Conservation (phyloP, 2,329 filamentous ascomycete species). For the Phialocephala subalpina region DNA sequence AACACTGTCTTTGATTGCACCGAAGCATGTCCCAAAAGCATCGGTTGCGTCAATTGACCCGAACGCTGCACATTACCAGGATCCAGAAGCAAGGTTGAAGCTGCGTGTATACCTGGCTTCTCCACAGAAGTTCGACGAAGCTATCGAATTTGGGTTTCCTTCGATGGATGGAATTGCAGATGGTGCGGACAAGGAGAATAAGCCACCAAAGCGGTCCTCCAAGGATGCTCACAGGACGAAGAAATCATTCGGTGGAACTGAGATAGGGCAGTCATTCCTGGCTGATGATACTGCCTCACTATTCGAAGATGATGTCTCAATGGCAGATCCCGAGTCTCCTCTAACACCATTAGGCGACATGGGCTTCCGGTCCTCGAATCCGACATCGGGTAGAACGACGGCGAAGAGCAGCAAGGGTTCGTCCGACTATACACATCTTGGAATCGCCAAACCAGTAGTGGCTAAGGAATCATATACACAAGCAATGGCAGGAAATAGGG, state of each 20-base stretch:
- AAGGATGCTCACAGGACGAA: constrained; percentile 35
- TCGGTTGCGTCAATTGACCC: constrained; percentile 68
- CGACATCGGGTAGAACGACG: constrained; percentile 30
- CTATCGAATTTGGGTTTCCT: constrained; percentile 92
- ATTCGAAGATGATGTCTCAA: constrained; percentile 62
- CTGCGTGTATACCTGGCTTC: constrained; percentile 86
- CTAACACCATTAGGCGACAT: constrained; percentile 42
- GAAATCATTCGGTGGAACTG: constrained; percentile 47
- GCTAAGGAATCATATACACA: constrained; percentile 52
- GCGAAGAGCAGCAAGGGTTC: constrained; percentile 47
- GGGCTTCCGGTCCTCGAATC: constrained; percentile 40
- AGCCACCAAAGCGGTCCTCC: constrained; percentile 32
- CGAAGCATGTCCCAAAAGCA: constrained; percentile 50
- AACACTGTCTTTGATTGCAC: constrained; percentile 60
- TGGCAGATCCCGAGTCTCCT: constrained; percentile 64
- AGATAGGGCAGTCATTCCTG: constrained; percentile 64
- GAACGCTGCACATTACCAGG: constrained; percentile 83
- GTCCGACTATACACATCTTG: constrained; percentile 47
- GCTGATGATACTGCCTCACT: constrained; percentile 64
- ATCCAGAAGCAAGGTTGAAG: constrained; percentile 87
- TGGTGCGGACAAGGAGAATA: constrained; percentile 45
- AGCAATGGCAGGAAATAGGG: constrained; percentile 68
- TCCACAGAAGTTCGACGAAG: constrained; percentile 94
- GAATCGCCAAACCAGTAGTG: constrained; percentile 36
- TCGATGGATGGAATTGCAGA: constrained; percentile 57